Conservation (phyloP, 108 stramenopile genomes). For the Fragilariopsis cylindrus region DNA sequence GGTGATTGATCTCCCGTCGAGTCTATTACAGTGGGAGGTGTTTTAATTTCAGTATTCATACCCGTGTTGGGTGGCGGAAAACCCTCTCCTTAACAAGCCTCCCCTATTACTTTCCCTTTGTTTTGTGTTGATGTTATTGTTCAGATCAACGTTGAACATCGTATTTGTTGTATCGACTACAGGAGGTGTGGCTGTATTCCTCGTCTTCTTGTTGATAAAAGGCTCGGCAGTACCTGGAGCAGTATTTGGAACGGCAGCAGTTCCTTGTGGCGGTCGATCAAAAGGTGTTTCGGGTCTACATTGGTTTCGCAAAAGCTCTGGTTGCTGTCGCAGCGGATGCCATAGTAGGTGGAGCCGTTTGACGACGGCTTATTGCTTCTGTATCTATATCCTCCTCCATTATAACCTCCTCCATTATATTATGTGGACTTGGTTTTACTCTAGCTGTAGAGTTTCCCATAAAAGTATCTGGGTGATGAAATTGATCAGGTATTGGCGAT, state of each 20-base stretch:
- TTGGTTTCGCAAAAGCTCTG: constrained; percentile 15
- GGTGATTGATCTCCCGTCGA: constrained; percentile 8
- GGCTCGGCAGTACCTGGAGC: constrained; percentile 21
- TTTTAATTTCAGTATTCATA: background rate
- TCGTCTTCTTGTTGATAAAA: constrained; percentile 25
- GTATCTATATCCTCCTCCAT: background rate
- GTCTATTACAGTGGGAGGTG: background rate
- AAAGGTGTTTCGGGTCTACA: constrained; percentile 15
- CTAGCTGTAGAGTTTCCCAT: constrained; percentile 15
- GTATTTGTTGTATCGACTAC: constrained; percentile 16
- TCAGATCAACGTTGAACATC: background rate
- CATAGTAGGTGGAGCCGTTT: constrained; percentile 13
- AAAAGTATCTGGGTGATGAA: constrained; percentile 17
- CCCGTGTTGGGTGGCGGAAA: background rate
- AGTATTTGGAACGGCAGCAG: background rate
- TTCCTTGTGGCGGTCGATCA: constrained; percentile 13
- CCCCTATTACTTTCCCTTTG: constrained; percentile 8
- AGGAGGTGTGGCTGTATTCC: constrained; percentile 26
- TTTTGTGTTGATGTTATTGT: background rate
- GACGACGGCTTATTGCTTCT: background rate
- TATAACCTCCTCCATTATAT: background rate
- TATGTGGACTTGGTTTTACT: constrained; percentile 12
- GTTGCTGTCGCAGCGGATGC: constrained; percentile 20
- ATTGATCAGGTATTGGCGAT: constrained; percentile 12
- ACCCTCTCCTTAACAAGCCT: background rate